Evolutionary conservation across 495 filamentous ascomycete genomes (phyloP).

Genomic region (Podospora anserina): DNA sequence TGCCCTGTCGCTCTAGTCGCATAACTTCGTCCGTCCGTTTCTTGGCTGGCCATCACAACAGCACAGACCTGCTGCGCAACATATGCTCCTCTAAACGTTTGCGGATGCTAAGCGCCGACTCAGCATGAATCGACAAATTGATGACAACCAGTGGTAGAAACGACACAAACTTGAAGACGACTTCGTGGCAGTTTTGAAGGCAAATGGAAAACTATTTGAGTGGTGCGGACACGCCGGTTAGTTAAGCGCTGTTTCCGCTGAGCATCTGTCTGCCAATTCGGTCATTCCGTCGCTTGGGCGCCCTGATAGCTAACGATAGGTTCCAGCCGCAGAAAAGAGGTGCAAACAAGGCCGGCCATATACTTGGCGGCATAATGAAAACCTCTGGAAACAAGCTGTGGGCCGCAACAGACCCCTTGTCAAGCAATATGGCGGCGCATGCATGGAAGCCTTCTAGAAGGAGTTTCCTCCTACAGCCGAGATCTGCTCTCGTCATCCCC

Average conservation of each 20-base stretch:
- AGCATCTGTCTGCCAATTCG: neutral
- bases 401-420: neutral
- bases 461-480: constrained; percentile 9
- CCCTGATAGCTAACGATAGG: neutral
- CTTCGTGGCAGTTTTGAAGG: neutral
- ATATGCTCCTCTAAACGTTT: neutral
- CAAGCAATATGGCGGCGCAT: constrained; percentile 17
- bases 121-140: neutral
- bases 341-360: constrained; percentile 7
- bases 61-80: too few species aligned
- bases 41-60: too few species aligned
- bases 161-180: neutral
- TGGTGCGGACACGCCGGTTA: neutral
- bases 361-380: constrained; percentile 9
- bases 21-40: neutral
- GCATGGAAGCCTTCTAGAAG: constrained; percentile 24
- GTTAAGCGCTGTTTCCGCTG: neutral
- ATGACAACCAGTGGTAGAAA: neutral
- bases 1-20: neutral
- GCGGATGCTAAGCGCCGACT: neutral
- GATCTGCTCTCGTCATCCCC: neutral
- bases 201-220: neutral
- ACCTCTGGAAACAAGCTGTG: neutral
- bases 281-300: constrained; percentile 8
- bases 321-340: neutral